Evolutionary conservation across 768 basidiomycete species (phyloP).

Genomic region (Crassisporium funariophilum): DNA sequence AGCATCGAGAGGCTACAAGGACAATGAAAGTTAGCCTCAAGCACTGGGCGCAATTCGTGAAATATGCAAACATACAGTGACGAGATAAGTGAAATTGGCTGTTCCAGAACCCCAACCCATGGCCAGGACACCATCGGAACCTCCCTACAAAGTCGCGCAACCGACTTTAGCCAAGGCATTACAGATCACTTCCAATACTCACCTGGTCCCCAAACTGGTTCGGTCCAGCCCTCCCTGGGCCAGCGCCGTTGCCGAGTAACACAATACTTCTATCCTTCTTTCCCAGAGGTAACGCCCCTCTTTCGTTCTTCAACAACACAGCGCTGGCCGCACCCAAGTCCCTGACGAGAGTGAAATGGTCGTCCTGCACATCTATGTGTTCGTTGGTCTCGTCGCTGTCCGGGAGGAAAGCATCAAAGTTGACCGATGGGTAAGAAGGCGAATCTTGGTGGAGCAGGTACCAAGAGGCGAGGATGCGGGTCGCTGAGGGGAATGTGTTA

Average conservation of each 20-base stretch:
- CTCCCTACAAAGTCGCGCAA: constrained; percentile 39
- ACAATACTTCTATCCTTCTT: constrained; percentile 50
- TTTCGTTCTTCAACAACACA: constrained; percentile 75
- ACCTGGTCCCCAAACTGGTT: constrained; percentile 68
- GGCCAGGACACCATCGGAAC: constrained; percentile 71
- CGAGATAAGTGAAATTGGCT: constrained; percentile 73
- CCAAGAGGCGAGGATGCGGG: constrained; percentile 74
- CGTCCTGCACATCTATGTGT: constrained; percentile 67
- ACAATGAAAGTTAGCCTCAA: background rate
- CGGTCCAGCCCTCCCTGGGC: constrained; percentile 65
- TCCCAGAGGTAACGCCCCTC: constrained; percentile 54
- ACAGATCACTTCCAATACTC: background rate
- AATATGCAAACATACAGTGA: constrained; percentile 60
- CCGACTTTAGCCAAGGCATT: background rate
- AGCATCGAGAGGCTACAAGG: constrained; percentile 69
- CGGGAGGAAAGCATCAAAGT: constrained; percentile 68
- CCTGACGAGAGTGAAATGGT: constrained; percentile 68
- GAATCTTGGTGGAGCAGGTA: constrained; percentile 69
- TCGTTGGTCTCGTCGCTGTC: constrained; percentile 55
- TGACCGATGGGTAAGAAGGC: constrained; percentile 59
- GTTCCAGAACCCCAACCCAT: constrained; percentile 96
- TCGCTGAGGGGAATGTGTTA: constrained; percentile 43
- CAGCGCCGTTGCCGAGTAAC: constrained; percentile 65
- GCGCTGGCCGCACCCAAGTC: constrained; percentile 75
- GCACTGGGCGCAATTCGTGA: too few species aligned